A percentile compares a stretch with the other conserved stretches of the same genome.
Conservation (phyloP, 1,284 basidiomycete genomes). For the Papiliotrema terrestris region DNA sequence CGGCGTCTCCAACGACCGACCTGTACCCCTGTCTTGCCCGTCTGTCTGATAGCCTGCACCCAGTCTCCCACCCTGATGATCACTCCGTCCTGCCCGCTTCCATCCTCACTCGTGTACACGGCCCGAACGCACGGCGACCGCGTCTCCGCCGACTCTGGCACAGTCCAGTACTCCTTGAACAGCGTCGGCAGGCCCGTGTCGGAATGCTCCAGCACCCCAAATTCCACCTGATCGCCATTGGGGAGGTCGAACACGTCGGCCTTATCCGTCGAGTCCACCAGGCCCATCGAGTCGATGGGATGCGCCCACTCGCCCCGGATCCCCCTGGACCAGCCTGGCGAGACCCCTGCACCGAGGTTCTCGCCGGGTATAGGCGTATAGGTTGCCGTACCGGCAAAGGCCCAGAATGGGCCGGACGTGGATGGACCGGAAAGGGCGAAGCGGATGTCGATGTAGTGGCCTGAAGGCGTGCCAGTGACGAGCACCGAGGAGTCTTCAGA, state of each 20-base stretch:
- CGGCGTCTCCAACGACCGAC: background rate
- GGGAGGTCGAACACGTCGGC: slow-evolving; percentile 8
- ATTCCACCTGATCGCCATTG: slow-evolving; percentile 12
- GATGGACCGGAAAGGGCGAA: slow-evolving; percentile 6
- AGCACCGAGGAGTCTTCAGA: slow-evolving; percentile 12
- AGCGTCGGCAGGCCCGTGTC: slow-evolving; percentile 6
- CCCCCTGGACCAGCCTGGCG: background rate
- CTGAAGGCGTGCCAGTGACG: slow-evolving; percentile 3
- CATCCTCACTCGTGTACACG: background rate
- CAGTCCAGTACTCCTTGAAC: slow-evolving; percentile 15
- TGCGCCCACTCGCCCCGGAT: slow-evolving; percentile 12
- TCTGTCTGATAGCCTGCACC: slow-evolving; percentile 8
- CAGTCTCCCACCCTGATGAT: slow-evolving; percentile 6
- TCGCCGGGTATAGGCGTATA: slow-evolving; percentile 1
- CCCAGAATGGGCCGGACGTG: slow-evolving; percentile 12
- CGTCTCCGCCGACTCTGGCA: slow-evolving; percentile 1
- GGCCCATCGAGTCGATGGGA: slow-evolving; percentile 12
- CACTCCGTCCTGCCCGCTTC: background rate
- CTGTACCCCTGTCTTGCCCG: background rate
- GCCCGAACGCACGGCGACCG: background rate
- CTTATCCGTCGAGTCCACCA: slow-evolving; percentile 3
- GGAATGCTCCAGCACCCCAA: slow-evolving; percentile 10
- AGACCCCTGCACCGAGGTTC: background rate
- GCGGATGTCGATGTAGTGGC: slow-evolving; percentile 11
- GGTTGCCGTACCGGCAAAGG: slow-evolving; percentile 7